Evolutionary conservation across 305 asterid genomes (phyloP).

Genomic region (Solanum hybrid): DNA sequence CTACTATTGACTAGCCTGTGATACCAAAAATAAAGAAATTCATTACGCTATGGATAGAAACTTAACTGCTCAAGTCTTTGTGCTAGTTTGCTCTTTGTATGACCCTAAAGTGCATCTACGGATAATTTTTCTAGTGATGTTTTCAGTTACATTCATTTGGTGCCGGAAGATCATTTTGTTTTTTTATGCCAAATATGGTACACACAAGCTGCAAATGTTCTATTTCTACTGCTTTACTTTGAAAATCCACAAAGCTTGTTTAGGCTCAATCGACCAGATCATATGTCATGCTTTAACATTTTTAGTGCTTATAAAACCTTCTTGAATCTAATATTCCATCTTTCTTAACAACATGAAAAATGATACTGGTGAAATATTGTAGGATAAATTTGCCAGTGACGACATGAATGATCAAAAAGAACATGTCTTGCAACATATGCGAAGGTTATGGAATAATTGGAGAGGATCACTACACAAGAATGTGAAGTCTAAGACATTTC

Average conservation of each 20-base stretch:
- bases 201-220: not conserved
- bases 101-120: not conserved
- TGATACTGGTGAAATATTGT: too few relatives aligned
- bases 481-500: too few relatives aligned
- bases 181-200: not conserved
- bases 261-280: not conserved
- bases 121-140: not conserved
- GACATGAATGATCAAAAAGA: too few relatives aligned
- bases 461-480: too few relatives aligned
- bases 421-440: too few relatives aligned
- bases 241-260: not conserved
- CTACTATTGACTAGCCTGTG: not conserved
- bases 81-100: not conserved
- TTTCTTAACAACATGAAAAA: not conserved
- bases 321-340: not conserved
- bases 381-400: too few relatives aligned
- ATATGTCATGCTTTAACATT: not conserved
- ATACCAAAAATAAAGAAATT: not conserved
- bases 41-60: not conserved
- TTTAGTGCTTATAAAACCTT: not conserved
- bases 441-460: too few relatives aligned
- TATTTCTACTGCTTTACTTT: not conserved
- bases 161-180: not conserved
- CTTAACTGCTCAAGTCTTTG: not conserved
- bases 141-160: not conserved